A percentile compares a stretch with the other conserved stretches of the same genome.
Conservation (phyloP, 129 eudicot genomes). For the Artemisia tridentata region DNA sequence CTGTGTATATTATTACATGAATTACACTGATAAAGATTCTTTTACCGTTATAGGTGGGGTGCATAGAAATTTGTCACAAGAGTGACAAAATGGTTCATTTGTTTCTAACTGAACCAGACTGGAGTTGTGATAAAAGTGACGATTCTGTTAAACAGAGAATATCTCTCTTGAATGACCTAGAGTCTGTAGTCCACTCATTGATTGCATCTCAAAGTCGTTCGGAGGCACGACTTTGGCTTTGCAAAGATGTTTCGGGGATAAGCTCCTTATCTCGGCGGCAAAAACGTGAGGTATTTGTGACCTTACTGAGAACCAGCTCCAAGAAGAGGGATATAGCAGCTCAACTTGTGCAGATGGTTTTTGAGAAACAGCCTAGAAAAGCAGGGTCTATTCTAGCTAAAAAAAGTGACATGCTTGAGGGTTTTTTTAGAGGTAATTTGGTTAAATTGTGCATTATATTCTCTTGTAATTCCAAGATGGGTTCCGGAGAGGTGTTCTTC, state of each 20-base stretch:
- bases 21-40: no score
- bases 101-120: conserved; percentile 62
- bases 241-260: conserved; percentile 64
- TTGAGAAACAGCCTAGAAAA: conserved; percentile 62
- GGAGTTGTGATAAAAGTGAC: conserved; percentile 36
- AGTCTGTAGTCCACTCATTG: conserved; percentile 45
- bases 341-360: conserved; percentile 69
- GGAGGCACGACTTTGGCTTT: conserved; percentile 95
- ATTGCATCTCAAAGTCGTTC: conserved; percentile 69
- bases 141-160: conserved; percentile 36
- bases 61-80: no score
- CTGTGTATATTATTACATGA: no score
- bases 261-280: conserved; percentile 39
- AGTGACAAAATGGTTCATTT: conserved; percentile 45
- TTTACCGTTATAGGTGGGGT: no score
- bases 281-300: conserved; percentile 58
- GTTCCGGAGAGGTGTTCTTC: not conserved
- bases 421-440: conserved; percentile 66
- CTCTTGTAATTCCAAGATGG: not conserved
- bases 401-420: conserved; percentile 62
- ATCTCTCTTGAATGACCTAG: conserved; percentile 59
- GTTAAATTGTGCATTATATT: not conserved
- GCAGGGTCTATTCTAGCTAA: conserved; percentile 68
- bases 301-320: conserved; percentile 58
- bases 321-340: conserved; percentile 53